Base-by-base conservation (phyloP, 768 basidiomycete genomes). In the Asterophora lycoperdoides region DNA sequence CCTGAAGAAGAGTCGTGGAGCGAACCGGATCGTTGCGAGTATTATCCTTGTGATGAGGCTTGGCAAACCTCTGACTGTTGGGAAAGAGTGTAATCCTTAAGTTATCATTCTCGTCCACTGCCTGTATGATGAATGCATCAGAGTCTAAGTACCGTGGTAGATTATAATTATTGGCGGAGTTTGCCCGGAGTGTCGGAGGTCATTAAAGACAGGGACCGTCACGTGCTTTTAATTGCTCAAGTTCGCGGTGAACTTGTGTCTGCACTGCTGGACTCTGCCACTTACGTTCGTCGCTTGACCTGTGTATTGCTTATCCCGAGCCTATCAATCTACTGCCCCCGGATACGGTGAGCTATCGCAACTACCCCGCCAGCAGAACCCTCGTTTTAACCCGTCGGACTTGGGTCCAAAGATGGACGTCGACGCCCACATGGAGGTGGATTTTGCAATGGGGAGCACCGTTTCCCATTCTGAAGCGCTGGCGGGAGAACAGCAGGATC, bases 381-480 rank as follows among this genome's bases (percentile, higher is more conserved):
- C 5, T 38, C 14, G 39, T 34, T 4, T 46, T 26, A 11, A 40
- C 20, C 15, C 29, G 9, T 32, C 11, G 35, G 5, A 15, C 15
- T 23, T 39, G 9, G 30, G 5, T 40, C 37, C n/a, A 43, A 40
- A 65, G 59, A 72, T 72, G 68, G 67, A 69, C 44, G 71, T 72
- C 68, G 67, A 69, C 44, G 71, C 72, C 48, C 63, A 56, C 33
- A 76, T 78, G 76, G 73, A 77, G 43, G 62, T 77, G 44, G 76
- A 78, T 63, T 59, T 60, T 45, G 55, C 58, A 51, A 54, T 62
- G 55, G 56, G 54, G 47, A 39, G 44, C 39, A 55, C 44, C 18
- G 28, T 46, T 42, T 54, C 52, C 23, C 59, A 57, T 13, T 41
- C 51, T 46, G 54, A 56, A 48, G 42, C 44, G 39, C 57, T 54